Evolutionary conservation across 345 rosid genomes (phyloP).

Genomic region (Bruguiera gymnorhiza): DNA sequence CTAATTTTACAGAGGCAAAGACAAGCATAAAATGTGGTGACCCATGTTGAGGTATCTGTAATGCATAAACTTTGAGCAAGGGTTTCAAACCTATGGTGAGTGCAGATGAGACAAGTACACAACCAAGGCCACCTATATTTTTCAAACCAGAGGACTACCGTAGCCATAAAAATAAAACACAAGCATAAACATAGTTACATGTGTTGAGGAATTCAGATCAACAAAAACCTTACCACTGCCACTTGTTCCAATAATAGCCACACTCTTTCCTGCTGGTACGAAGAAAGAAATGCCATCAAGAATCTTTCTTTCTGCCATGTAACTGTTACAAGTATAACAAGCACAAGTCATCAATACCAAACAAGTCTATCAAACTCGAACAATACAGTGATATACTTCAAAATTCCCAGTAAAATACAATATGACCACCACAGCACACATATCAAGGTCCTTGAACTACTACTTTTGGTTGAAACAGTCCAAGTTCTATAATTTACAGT

Average conservation of each 20-base stretch:
- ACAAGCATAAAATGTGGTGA: neutral
- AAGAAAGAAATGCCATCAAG: slow-evolving; percentile 87
- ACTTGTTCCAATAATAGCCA: slow-evolving; percentile 99
- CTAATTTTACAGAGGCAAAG: too few relatives aligned
- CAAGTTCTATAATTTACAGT: too few relatives aligned
- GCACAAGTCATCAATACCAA: slow-evolving; percentile 12
- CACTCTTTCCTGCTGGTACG: slow-evolving; percentile 92
- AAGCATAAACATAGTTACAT: neutral
- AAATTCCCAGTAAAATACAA: neutral
- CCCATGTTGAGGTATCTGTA: neutral
- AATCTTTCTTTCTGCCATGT: slow-evolving; percentile 76
- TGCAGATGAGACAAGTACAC: neutral
- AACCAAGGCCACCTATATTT: too few relatives aligned
- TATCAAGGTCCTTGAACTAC: neutral
- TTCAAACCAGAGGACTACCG: too few relatives aligned
- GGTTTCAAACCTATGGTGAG: too few relatives aligned
- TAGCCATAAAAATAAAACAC: neutral
- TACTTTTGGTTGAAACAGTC: too few relatives aligned
- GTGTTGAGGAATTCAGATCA: neutral
- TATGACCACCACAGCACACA: neutral
- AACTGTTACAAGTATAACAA: slow-evolving; percentile 50
- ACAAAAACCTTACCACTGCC: slow-evolving; percentile 72
- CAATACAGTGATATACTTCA: neutral
- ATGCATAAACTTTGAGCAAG: neutral
- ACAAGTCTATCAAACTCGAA: neutral